These are phyloP conservation scores for Pseudogymnoascus sp. DNA, from an alignment of 2,329 filamentous ascomycete genomes.

Conservation along the genomic window DNA sequence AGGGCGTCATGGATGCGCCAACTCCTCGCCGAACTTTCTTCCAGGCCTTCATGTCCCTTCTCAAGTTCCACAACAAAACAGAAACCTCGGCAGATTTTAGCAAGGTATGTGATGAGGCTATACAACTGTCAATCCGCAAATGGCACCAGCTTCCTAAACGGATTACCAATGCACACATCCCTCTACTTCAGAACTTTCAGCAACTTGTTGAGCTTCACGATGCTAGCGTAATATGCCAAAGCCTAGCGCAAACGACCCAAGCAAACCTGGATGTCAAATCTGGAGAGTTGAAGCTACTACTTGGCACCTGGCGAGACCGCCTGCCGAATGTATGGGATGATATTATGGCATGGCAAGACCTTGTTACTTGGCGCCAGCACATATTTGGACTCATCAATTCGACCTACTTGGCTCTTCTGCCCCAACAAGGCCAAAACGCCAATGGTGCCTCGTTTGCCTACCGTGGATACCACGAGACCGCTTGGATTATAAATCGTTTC, in stretches of 20 bases:
- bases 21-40: slow-evolving; percentile 93
- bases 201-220: slow-evolving; percentile 95
- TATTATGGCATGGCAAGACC: slow-evolving; percentile 97
- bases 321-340: slow-evolving; percentile 98
- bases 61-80: slow-evolving; percentile 87
- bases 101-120: slow-evolving; percentile 88
- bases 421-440: slow-evolving; percentile 69
- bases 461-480: slow-evolving; percentile 94
- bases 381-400: slow-evolving; percentile 97
- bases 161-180: slow-evolving; percentile 91
- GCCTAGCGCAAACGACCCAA: slow-evolving; percentile 74
- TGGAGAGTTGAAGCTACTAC: slow-evolving; percentile 84
- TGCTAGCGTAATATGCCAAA: slow-evolving; percentile 91
- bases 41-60: slow-evolving; percentile 93
- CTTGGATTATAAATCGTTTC: slow-evolving; percentile 99
- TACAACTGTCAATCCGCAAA: slow-evolving; percentile 92
- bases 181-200: slow-evolving; percentile 94
- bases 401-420: slow-evolving; percentile 80
- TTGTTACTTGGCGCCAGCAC: slow-evolving; percentile 99
- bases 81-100: slow-evolving; percentile 76
- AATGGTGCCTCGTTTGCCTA: slow-evolving; percentile 85
- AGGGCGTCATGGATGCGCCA: slow-evolving; percentile 93
- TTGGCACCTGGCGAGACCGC: slow-evolving; percentile 91
- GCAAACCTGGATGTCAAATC: slow-evolving; percentile 88
- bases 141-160: slow-evolving; percentile 96